Evolutionary conservation across 2,329 filamentous ascomycete genomes (phyloP).

Genomic region (Aspergillus caelatus): DNA sequence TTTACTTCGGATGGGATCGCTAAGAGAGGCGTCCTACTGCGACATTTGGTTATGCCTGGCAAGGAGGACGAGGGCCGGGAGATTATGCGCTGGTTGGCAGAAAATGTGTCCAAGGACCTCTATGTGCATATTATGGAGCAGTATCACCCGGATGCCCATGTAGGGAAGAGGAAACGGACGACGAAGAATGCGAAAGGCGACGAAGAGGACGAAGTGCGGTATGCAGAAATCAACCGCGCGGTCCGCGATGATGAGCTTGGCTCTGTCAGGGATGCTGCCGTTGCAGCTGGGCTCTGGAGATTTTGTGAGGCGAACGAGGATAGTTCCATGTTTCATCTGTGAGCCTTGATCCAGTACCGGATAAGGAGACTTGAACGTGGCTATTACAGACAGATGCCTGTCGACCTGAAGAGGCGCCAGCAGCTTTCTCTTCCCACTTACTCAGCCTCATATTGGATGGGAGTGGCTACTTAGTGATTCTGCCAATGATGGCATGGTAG

Average conservation of each 20-base stretch:
- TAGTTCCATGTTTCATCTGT: conserved; percentile 53
- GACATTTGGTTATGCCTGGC: conserved; percentile 85
- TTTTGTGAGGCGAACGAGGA: conserved; percentile 69
- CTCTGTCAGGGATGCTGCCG: conserved; percentile 67
- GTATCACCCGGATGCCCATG: conserved; percentile 78
- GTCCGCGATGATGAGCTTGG: conserved; percentile 67
- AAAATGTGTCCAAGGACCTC: conserved; percentile 71
- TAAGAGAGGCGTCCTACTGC: conserved; percentile 72
- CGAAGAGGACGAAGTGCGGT: conserved; percentile 58
- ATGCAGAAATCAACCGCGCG: conserved; percentile 77
- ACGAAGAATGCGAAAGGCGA: conserved; percentile 17
- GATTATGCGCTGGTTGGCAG: conserved; percentile 77
- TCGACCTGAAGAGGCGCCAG: background rate
- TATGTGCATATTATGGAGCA: conserved; percentile 91
- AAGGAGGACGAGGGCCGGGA: conserved; percentile 71
- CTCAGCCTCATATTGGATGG: background rate
- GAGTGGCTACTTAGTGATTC: background rate
- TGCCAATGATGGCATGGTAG: background rate
- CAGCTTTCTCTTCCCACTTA: background rate
- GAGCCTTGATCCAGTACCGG: background rate
- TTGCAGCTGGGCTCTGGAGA: conserved; percentile 74
- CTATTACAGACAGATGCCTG: background rate
- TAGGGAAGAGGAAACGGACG: conserved; percentile 65
- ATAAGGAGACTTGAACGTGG: background rate
- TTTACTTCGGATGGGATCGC: conserved; percentile 82